phyloP scores from a whole-genome alignment of 192 early-diverging fungal species.

The Backusella morwellensis region DNA sequence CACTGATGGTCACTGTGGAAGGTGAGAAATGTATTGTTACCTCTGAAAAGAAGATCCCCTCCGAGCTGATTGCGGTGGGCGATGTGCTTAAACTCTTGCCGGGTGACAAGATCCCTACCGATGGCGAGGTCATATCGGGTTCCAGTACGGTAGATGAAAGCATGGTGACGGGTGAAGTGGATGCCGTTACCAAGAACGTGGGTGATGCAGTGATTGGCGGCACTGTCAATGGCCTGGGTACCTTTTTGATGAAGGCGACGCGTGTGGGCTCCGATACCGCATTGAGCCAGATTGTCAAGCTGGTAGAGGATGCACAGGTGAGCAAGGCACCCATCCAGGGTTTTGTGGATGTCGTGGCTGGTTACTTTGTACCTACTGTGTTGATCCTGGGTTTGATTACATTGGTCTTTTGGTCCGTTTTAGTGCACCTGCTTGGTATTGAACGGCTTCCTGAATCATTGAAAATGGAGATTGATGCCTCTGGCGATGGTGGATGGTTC shows the following conservation, averaged over 20 bases:
- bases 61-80: conserved; percentile 81
- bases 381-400: conserved; percentile 71
- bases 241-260: conserved; percentile 79
- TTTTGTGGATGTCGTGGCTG: conserved; percentile 84
- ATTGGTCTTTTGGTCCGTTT: conserved; percentile 70
- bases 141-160: conserved; percentile 87
- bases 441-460: conserved; percentile 25
- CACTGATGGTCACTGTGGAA: conserved; percentile 48
- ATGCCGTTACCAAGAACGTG: conserved; percentile 67
- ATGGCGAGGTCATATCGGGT: conserved; percentile 78
- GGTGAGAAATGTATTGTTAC: conserved; percentile 36
- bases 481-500: conserved; percentile 63
- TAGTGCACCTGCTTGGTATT: conserved; percentile 34
- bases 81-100: conserved; percentile 89
- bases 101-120: conserved; percentile 90
- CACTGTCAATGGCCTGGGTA: conserved; percentile 91
- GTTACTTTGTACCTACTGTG: conserved; percentile 89
- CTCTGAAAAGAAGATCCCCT: conserved; percentile 73
- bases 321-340: conserved; percentile 95
- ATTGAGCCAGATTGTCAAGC: conserved; percentile 85
- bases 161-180: conserved; percentile 93
- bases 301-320: conserved; percentile 93
- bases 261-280: conserved; percentile 91
- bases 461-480: conserved; percentile 41
- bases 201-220: conserved; percentile 83